Evolutionary conservation across 495 filamentous ascomycete species (phyloP).

Genomic region (Neurospora sp.): DNA sequence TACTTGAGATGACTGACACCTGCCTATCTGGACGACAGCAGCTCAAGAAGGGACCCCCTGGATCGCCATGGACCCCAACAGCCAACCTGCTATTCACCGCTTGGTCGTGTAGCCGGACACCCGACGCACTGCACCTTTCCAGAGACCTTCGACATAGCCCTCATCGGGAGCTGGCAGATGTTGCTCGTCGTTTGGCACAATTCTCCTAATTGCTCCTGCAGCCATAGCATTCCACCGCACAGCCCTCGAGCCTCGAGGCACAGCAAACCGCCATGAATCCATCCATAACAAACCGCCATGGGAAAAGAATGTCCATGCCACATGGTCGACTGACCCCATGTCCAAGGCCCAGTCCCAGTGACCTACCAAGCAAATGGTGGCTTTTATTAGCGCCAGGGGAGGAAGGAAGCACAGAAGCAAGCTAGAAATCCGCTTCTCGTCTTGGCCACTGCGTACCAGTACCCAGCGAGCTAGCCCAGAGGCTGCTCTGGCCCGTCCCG

Average conservation of each 20-base stretch:
- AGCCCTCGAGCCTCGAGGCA: neutral
- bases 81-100: neutral
- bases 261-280: neutral
- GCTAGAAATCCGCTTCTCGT: slow-evolving; percentile 10
- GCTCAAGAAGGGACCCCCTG: neutral
- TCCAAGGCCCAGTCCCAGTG: neutral
- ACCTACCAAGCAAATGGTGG: slow-evolving; percentile 7
- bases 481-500: neutral
- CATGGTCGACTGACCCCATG: neutral
- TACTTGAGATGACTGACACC: neutral
- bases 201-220: slow-evolving; percentile 12
- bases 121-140: neutral
- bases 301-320: neutral
- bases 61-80: neutral
- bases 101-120: neutral
- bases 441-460: slow-evolving; percentile 9
- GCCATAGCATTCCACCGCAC: neutral
- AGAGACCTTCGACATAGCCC: neutral
- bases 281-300: neutral
- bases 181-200: slow-evolving; percentile 8
- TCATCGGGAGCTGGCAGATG: neutral
- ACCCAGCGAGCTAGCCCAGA: neutral
- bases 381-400: neutral
- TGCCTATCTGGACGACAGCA: slow-evolving; percentile 1
- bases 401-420: slow-evolving; percentile 3